Evolutionary conservation across 2,329 filamentous ascomycete species (phyloP), one percentile per base, ranked within the genome.

Genomic region (Rutstroemia sp.): DNA sequence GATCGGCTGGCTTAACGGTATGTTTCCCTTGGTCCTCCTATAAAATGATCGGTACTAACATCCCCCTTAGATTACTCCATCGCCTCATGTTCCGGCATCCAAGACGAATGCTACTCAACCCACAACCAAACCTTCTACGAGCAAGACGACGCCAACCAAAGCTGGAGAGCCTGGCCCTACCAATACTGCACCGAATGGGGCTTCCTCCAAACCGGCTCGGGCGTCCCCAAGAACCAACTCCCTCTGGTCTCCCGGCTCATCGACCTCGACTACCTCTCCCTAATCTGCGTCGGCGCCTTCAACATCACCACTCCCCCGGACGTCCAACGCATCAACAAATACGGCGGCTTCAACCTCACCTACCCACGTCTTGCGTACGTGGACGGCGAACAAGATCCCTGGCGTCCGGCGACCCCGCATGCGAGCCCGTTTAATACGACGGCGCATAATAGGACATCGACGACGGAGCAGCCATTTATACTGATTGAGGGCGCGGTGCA

Each of bases 351-450:
- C 70, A 73, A 80, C 68, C 85, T 94, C 63, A 65, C 63, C 47
- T 91, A 89, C 67, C 80, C 85, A 1, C 84, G 89, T 1, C 79
- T 95, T 0, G 90, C 90, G 2, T 79, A 88, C 48, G 75, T 95
- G 41, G 89, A 91, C 60, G 89, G 89, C 27, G 80, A 88, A 60
- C 81, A 82, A 56, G 90, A 95, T 67, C 89, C 89, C 0, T 95
- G 90, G 90, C 80, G 86, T 17, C 81, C 83, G 0, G 87, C 87
- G 0, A 87, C 85, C 0, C 82, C 87, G 0, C 84, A 92, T 50
- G 84, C 83, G 0, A 78, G 82, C 12, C 67, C 66, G 0, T 69
- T 68, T 45, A 68, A 67, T 38, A 51, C 27, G n/a, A 79, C 75
- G 1, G 78, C 83, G 0, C 74, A 77, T 0, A 72, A 75, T 30